Conservation (phyloP, 441 rosid genomes). For the Aquilaria agallochum region DNA sequence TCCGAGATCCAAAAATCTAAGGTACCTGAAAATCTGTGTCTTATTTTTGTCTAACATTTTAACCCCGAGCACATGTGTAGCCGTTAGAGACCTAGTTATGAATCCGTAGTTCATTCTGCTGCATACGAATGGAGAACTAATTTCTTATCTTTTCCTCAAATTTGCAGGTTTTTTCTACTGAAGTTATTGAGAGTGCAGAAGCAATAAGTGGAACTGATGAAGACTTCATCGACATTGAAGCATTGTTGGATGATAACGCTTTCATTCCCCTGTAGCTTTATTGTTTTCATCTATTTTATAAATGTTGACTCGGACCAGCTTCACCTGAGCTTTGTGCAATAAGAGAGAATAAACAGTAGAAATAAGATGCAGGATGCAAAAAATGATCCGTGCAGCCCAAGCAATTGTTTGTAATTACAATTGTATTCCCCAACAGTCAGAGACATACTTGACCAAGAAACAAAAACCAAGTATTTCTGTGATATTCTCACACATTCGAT, state of each 20-base stretch:
- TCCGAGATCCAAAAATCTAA: conserved; percentile 69
- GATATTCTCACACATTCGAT: too few relatives aligned
- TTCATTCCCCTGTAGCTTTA: conserved; percentile 25
- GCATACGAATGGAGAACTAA: not conserved
- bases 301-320: not conserved
- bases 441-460: too few relatives aligned
- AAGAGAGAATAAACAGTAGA: not conserved
- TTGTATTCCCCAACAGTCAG: conserved; percentile 23
- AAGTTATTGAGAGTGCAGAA: conserved; percentile 31
- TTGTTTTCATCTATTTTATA: not conserved
- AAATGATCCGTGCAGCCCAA: too few relatives aligned
- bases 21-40: conserved; percentile 31
- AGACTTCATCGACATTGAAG: conserved; percentile 55
- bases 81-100: not conserved
- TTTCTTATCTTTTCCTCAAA: not conserved
- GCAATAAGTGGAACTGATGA: conserved; percentile 42
- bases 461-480: too few relatives aligned
- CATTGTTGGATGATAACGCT: conserved; percentile 47
- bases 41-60: conserved; percentile 1
- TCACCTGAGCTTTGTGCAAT: not conserved
- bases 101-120: not conserved
- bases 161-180: conserved; percentile 36
- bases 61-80: not conserved
- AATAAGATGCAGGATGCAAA: not conserved
- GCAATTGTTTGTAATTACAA: conserved; percentile 7